Evolutionary conservation across 2,329 filamentous ascomycete species (phyloP).

Genomic region (Colletotrichum sidae): DNA sequence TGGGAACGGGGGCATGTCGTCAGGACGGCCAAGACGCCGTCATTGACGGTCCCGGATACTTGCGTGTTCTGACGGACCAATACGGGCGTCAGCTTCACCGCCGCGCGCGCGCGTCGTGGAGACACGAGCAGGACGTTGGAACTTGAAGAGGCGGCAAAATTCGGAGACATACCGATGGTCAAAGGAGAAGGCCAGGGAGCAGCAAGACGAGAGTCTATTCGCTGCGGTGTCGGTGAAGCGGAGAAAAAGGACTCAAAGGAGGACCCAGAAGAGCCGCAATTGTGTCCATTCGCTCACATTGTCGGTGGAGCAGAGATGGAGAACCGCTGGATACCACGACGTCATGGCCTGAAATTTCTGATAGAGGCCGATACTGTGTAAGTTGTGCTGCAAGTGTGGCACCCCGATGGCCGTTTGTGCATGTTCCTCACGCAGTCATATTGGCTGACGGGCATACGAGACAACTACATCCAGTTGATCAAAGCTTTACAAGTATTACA

Average conservation of each 20-base stretch:
- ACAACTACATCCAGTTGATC: constrained; percentile 21
- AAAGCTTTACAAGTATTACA: background rate
- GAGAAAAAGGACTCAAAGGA: constrained; percentile 1
- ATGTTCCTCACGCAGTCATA: background rate
- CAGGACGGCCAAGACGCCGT: constrained; percentile 27
- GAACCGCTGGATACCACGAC: constrained; percentile 28
- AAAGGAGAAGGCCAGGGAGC: background rate
- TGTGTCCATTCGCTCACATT: constrained; percentile 29
- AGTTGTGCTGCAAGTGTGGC: constrained; percentile 12
- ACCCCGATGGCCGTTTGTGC: constrained; percentile 13
- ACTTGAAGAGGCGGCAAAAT: constrained; percentile 26
- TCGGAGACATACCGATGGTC: constrained; percentile 28
- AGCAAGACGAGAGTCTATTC: background rate
- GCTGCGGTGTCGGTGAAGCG: background rate
- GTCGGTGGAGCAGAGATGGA: constrained; percentile 30
- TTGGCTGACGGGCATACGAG: background rate
- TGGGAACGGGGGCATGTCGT: constrained; percentile 28
- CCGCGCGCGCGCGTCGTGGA: constrained; percentile 28
- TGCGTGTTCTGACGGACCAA: constrained; percentile 8
- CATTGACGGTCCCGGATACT: background rate
- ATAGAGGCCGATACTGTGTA: constrained; percentile 17
- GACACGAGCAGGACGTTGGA: background rate
- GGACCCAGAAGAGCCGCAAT: constrained; percentile 30
- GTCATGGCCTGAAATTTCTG: constrained; percentile 30
- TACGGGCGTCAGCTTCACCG: constrained; percentile 31